Evolutionary conservation across 1,284 basidiomycete genomes (phyloP).

Genomic region (Porodaedalea pini): DNA sequence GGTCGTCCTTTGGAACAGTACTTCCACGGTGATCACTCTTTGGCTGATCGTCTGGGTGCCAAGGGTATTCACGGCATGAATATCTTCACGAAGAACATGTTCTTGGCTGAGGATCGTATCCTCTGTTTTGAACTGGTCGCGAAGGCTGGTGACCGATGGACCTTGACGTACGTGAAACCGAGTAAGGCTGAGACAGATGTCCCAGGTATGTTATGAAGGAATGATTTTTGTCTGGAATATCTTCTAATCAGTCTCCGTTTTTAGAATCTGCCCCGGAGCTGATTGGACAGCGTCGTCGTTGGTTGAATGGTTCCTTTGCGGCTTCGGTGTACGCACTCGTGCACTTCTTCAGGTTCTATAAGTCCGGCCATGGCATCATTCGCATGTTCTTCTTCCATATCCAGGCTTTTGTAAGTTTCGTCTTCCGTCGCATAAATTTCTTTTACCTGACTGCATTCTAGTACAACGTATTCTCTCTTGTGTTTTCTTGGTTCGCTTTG

Average conservation of each 20-base stretch:
- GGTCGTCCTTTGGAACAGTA: conserved; percentile 95
- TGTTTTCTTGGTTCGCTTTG: conserved; percentile 90
- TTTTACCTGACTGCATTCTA: conserved; percentile 28
- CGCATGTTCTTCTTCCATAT: conserved; percentile 95
- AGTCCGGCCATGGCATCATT: conserved; percentile 77
- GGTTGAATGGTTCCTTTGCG: conserved; percentile 97
- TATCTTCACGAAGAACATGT: conserved; percentile 97
- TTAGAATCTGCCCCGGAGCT: conserved; percentile 81
- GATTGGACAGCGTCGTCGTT: conserved; percentile 93
- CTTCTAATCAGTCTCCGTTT: conserved; percentile 3
- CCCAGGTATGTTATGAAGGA: conserved; percentile 37
- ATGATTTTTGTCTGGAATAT: background rate
- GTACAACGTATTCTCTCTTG: conserved; percentile 76
- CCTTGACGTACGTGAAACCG: conserved; percentile 90
- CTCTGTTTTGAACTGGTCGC: conserved; percentile 96
- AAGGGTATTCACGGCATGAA: conserved; percentile 98
- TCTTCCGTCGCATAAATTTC: conserved; percentile 12
- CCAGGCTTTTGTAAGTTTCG: conserved; percentile 72
- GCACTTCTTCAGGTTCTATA: conserved; percentile 91
- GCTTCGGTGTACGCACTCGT: conserved; percentile 94
- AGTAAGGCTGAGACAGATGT: conserved; percentile 95
- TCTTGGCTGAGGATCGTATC: conserved; percentile 93
- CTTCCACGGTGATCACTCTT: conserved; percentile 96
- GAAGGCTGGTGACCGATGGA: conserved; percentile 85
- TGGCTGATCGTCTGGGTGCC: conserved; percentile 86